Percentiles rank a stretch among this genome's conserved stretches.
phyloP scores from a whole-genome alignment of 1,139 yeast species.

The Saccharomycopsis phalli region DNA sequence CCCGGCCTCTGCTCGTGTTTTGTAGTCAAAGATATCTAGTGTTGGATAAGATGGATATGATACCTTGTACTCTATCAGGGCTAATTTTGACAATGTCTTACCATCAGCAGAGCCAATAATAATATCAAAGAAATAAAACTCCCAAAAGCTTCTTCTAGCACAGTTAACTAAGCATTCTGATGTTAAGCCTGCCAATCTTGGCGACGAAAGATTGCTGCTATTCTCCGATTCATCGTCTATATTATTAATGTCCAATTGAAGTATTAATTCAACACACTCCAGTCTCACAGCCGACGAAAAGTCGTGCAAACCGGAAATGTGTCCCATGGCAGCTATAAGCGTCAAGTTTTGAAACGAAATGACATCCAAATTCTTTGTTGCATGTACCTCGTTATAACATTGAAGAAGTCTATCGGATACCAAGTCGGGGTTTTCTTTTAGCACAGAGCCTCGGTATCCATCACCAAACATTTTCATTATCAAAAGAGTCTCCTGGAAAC shows the following conservation, averaged over 20 bases:
- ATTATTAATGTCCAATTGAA: conserved; percentile 30
- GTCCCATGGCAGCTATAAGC: conserved; percentile 34
- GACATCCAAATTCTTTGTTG: conserved; percentile 29
- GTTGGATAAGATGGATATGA: conserved; percentile 32
- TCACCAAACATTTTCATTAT: conserved; percentile 40
- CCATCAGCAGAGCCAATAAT: conserved; percentile 46
- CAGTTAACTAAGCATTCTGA: conserved; percentile 27
- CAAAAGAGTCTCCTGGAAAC: conserved; percentile 33
- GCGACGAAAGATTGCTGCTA: conserved; percentile 14
- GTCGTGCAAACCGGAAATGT: conserved; percentile 40
- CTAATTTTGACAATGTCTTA: conserved; percentile 34
- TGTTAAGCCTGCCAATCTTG: conserved; percentile 26
- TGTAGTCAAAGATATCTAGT: conserved; percentile 34
- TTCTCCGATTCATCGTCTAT: conserved; percentile 26
- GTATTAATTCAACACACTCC: conserved; percentile 31
- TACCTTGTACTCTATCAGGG: conserved; percentile 22
- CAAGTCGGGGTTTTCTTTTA: conserved; percentile 30
- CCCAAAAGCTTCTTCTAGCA: conserved; percentile 41
- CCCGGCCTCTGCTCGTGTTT: conserved; percentile 39
- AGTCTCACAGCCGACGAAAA: conserved; percentile 34
- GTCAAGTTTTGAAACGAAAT: conserved; percentile 35
- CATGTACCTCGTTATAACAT: conserved; percentile 26
- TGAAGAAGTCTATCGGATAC: conserved; percentile 30
- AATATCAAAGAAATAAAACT: conserved; percentile 39
- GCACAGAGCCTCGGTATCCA: conserved; percentile 32